These are phyloP conservation scores for Quercus phellos DNA, from an alignment of 331 rosid species.

Conservation along the genomic window DNA sequence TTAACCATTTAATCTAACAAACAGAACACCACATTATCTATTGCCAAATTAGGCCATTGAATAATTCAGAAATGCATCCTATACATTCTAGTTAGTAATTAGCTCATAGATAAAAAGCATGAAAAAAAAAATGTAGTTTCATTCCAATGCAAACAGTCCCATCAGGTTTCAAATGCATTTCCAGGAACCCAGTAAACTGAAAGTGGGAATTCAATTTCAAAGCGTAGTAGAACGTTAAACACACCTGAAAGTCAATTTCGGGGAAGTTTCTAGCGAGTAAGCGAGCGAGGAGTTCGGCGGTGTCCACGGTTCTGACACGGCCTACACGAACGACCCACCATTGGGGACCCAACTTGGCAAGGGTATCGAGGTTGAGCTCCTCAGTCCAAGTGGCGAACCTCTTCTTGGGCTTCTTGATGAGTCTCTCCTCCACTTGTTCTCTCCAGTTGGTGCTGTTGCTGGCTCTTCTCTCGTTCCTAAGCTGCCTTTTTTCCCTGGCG, in stretches of 20 bases:
- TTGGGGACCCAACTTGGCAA: conserved; percentile 66
- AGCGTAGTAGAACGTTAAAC: neutral
- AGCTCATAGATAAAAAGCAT: neutral
- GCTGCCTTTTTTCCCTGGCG: conserved; percentile 60
- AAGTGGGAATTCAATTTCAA: neutral
- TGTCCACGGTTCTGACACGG: conserved; percentile 47
- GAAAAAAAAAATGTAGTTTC: no score
- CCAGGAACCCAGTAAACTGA: neutral
- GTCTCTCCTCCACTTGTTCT: conserved; percentile 70
- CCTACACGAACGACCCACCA: conserved; percentile 77
- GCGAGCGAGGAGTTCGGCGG: conserved; percentile 58
- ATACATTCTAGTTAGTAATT: neutral
- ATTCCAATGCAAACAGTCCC: no score
- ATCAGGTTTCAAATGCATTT: no score
- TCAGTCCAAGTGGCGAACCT: conserved; percentile 55
- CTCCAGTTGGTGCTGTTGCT: conserved; percentile 58
- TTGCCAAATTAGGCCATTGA: neutral
- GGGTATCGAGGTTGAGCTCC: conserved; percentile 67
- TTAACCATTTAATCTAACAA: no score
- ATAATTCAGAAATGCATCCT: neutral
- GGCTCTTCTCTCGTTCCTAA: conserved; percentile 71
- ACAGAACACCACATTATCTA: neutral
- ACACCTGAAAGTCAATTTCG: conserved; percentile 59
- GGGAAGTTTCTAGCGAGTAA: conserved; percentile 56
- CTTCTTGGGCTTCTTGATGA: conserved; percentile 69